Percentiles rank a stretch among this genome's conserved stretches.
These are phyloP conservation scores for Fusarium euwallaceae DNA, from an alignment of 2,329 filamentous ascomycete species.

Conservation along the genomic window DNA sequence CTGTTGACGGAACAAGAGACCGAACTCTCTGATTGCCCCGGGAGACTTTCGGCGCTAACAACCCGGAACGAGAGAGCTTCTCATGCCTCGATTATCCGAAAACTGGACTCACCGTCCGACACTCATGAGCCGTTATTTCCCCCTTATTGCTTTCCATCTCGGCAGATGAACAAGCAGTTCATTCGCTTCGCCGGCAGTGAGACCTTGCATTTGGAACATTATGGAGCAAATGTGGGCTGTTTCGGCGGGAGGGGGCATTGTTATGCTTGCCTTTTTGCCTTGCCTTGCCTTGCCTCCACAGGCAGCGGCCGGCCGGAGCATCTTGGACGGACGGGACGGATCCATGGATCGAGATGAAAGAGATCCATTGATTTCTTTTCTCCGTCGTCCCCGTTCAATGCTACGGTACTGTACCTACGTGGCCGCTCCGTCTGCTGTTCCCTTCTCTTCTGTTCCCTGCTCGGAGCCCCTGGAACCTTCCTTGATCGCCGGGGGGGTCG, in stretches of 20 bases:
- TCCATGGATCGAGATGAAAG: slow-evolving; percentile 8
- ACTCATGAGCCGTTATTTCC: slow-evolving; percentile 17
- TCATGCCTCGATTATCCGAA: slow-evolving; percentile 33
- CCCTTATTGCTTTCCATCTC: slow-evolving; percentile 10
- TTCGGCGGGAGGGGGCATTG: slow-evolving; percentile 35
- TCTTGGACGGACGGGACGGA: neutral
- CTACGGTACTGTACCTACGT: slow-evolving; percentile 19
- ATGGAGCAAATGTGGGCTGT: slow-evolving; percentile 35
- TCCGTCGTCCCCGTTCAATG: neutral
- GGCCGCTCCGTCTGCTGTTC: slow-evolving; percentile 6
- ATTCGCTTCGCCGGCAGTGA: slow-evolving; percentile 36
- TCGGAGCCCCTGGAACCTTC: slow-evolving; percentile 20
- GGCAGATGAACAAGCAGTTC: slow-evolving; percentile 26
- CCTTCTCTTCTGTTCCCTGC: neutral
- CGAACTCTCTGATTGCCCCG: slow-evolving; percentile 21
- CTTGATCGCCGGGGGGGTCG: slow-evolving; percentile 32
- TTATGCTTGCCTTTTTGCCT: slow-evolving; percentile 20
- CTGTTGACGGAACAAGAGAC: slow-evolving; percentile 9
- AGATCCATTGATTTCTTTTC: neutral
- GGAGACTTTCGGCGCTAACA: slow-evolving; percentile 3
- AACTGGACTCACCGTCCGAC: slow-evolving; percentile 1
- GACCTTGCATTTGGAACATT: slow-evolving; percentile 22
- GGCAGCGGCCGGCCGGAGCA: neutral
- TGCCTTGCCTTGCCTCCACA: neutral
- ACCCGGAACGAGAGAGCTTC: slow-evolving; percentile 8